phyloP scores from a whole-genome alignment of 495 filamentous ascomycete genomes.

The Friedmanniomyces simplex region DNA sequence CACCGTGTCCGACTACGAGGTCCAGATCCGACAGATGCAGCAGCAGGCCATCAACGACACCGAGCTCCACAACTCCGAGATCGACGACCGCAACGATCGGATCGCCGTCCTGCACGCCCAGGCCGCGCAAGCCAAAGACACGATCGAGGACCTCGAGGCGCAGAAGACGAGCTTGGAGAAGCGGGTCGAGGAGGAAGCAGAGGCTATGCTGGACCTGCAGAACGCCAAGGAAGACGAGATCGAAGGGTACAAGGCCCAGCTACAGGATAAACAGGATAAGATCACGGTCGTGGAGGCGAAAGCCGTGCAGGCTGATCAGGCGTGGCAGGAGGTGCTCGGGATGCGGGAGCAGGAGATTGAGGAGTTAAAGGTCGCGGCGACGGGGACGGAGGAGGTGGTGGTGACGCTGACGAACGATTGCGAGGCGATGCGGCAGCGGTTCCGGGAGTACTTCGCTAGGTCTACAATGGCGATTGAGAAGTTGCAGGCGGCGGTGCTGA shows the following conservation, averaged over 20 bases:
- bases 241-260: slow-evolving; percentile 1
- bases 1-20: slow-evolving; percentile 1
- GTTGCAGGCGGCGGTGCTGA: slow-evolving; percentile 1
- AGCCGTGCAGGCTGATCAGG: slow-evolving; percentile 6
- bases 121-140: neutral
- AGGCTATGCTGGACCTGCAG: slow-evolving; percentile 15
- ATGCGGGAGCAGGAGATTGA: slow-evolving; percentile 13
- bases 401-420: neutral
- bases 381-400: neutral
- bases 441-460: slow-evolving; percentile 4
- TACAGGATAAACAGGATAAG: slow-evolving; percentile 14
- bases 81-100: slow-evolving; percentile 16
- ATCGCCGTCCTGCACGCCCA: slow-evolving; percentile 5
- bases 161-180: slow-evolving; percentile 13
- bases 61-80: slow-evolving; percentile 9
- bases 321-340: slow-evolving; percentile 10
- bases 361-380: neutral
- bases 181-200: slow-evolving; percentile 19
- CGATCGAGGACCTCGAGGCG: slow-evolving; percentile 2
- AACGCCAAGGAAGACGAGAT: slow-evolving; percentile 14
- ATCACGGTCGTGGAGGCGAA: slow-evolving; percentile 17
- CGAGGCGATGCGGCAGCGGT: neutral
- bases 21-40: neutral
- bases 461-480: neutral
- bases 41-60: neutral